phyloP scores from a whole-genome alignment of 192 early-diverging fungal species.

The Neocallimastix lanati region DNA sequence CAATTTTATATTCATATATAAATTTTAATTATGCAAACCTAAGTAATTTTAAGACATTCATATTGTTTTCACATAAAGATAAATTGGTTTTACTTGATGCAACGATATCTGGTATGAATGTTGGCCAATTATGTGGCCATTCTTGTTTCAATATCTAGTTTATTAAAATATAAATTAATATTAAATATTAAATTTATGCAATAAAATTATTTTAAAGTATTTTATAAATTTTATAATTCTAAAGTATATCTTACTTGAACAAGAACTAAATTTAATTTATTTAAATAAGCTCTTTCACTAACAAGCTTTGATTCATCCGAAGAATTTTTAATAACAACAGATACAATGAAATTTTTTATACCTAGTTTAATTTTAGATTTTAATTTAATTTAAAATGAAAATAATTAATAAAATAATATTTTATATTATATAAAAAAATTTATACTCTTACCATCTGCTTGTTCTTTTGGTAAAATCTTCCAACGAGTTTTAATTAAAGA shows the following conservation, averaged over 20 bases:
- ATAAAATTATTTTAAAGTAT: no score
- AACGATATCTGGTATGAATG: slow-evolving; percentile 96
- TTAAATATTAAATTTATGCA: no score
- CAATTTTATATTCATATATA: no score
- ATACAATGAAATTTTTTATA: slow-evolving; percentile 91
- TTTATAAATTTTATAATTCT: no score
- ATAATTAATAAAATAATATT: no score
- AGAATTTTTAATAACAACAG: slow-evolving; percentile 74
- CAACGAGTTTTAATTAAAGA: slow-evolving; percentile 90
- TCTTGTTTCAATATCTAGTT: slow-evolving; percentile 92
- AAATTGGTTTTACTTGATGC: slow-evolving; percentile 84
- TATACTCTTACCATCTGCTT: slow-evolving; percentile 45
- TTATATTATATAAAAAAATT: background rate
- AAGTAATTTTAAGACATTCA: slow-evolving; percentile 92
- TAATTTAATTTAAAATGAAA: no score
- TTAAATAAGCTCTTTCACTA: slow-evolving; percentile 59
- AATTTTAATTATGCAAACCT: slow-evolving; percentile 28
- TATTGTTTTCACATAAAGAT: slow-evolving; percentile 96
- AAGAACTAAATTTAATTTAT: slow-evolving; percentile 89
- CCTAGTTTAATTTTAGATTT: no score
- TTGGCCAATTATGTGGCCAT: slow-evolving; percentile 98
- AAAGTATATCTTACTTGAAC: slow-evolving; percentile 94
- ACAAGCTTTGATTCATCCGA: slow-evolving; percentile 64
- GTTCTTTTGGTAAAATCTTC: slow-evolving; percentile 76
- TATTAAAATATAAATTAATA: no score